Evolutionary conservation across 352 stramenopile species (phyloP), one percentile per base, ranked within the genome.

Genomic region (Nothophytophthora sp.): DNA sequence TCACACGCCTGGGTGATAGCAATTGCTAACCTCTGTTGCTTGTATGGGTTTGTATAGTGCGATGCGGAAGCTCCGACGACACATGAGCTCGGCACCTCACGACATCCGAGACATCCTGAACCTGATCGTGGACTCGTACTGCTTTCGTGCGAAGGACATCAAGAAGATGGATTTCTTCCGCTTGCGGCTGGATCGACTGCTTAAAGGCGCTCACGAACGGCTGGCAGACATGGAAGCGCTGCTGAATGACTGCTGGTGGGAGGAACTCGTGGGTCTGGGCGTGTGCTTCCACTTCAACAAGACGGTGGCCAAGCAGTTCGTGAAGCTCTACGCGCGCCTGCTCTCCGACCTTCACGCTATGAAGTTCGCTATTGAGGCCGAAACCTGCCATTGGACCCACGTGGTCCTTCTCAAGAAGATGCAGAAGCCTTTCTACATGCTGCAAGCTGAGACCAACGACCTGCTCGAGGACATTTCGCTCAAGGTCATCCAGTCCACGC

Each of bases 101-200:
- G 77, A 88, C 41, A 79, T 92, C 15, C 67, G 73, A 4, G 77
- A 92, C 36, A 81, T 90, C 13, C 57, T 90, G 4, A 90, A 92
- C 46, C 63, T 92, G 32, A 88, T 92, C 46, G 72, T 92, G 18
- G 81, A 92, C 52, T 67, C 81, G 11, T 92, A 92, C 51, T 92
- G 81, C 45, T 92, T 92, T 47, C 72, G 74, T 9, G 74, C 68
- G 2, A 86, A 84, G 22, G 76, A 90, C 51, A 83, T 89, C 43
- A 81, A 84, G 36, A 62, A 89, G 22, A 88, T 92, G 79, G 76
- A 92, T 29, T 88, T 92, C 29, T 84, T 92, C 43, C 76, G 70
- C 12, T 44, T 90, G 20, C 73, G 80, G 9, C 65, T 92, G 8
- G 65, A 83, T 10, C 72, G 76, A 4, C 44, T 84, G 10, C 65